Conservation (phyloP, 2,329 filamentous ascomycete species). For the Calonectria multiphialidica region DNA sequence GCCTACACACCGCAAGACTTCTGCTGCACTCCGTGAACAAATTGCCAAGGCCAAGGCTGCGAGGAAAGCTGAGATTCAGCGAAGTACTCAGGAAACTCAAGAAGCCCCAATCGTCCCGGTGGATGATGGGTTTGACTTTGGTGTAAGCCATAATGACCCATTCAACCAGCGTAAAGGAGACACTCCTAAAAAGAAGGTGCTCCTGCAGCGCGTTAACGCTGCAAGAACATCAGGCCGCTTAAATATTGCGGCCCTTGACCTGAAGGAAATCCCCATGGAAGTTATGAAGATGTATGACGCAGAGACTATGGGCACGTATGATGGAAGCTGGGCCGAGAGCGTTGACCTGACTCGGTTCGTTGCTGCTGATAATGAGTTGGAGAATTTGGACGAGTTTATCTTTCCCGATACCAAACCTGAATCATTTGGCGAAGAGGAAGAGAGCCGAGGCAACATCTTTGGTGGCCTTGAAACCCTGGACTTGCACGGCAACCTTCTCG, state of each 20-base stretch:
- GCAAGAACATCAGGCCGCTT: conserved; percentile 84
- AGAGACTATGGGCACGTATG: conserved; percentile 72
- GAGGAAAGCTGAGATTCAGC: conserved; percentile 66
- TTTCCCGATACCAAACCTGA: conserved; percentile 80
- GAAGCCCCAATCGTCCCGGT: conserved; percentile 58
- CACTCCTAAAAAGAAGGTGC: conserved; percentile 71
- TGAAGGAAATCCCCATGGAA: conserved; percentile 84
- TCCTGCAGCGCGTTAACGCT: conserved; percentile 78
- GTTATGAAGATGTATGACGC: conserved; percentile 93
- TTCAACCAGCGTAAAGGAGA: conserved; percentile 76
- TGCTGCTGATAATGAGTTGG: conserved; percentile 90
- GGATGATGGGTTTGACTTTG: conserved; percentile 62
- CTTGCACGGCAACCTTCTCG: conserved; percentile 85
- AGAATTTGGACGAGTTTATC: conserved; percentile 76
- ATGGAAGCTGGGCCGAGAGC: conserved; percentile 87
- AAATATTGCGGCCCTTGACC: conserved; percentile 87
- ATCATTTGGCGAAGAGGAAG: conserved; percentile 72
- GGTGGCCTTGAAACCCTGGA: conserved; percentile 85
- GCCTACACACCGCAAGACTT: conserved; percentile 71
- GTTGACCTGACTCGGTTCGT: conserved; percentile 88
- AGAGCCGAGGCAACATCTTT: conserved; percentile 80
- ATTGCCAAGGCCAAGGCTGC: conserved; percentile 94
- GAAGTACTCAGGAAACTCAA: conserved; percentile 39
- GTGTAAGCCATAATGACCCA: conserved; percentile 68
- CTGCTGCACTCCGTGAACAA: conserved; percentile 84